Evolutionary conservation across 169 alveolate species (phyloP).

Genomic region (Plasmodium ovale): DNA sequence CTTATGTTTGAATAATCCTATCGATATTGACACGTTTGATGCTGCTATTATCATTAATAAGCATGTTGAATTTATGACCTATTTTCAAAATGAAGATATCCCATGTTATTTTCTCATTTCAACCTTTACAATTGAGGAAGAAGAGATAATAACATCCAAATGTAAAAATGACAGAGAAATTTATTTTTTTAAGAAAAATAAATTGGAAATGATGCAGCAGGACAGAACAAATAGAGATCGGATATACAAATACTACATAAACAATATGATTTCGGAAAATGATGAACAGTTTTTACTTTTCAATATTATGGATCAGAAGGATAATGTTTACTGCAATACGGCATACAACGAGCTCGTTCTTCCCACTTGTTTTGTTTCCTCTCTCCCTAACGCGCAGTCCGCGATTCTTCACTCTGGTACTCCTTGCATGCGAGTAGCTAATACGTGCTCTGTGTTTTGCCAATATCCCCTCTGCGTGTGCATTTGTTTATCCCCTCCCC

Average conservation of each 20-base stretch:
- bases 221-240: constrained; percentile 7
- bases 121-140: constrained; percentile 51
- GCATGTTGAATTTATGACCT: constrained; percentile 13
- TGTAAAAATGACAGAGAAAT: constrained; percentile 23
- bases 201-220: not conserved
- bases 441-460: not conserved
- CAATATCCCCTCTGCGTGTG: not conserved
- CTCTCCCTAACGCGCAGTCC: not conserved
- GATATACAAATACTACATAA: constrained; percentile 57
- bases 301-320: constrained; percentile 56
- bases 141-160: not conserved
- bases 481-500: no score
- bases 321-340: constrained; percentile 44
- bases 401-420: constrained; percentile 16
- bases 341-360: constrained; percentile 57
- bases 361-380: constrained; percentile 52
- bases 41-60: constrained; percentile 44
- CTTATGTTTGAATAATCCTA: not conserved
- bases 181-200: constrained; percentile 33
- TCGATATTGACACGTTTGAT: constrained; percentile 14
- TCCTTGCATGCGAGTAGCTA: not conserved
- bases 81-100: constrained; percentile 7
- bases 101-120: constrained; percentile 31
- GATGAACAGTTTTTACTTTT: constrained; percentile 68
- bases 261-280: constrained; percentile 54